Evolutionary conservation across 306 rosid genomes (phyloP), one percentile per base, ranked within the genome.

Genomic region (Sechiopsis laciniata): DNA sequence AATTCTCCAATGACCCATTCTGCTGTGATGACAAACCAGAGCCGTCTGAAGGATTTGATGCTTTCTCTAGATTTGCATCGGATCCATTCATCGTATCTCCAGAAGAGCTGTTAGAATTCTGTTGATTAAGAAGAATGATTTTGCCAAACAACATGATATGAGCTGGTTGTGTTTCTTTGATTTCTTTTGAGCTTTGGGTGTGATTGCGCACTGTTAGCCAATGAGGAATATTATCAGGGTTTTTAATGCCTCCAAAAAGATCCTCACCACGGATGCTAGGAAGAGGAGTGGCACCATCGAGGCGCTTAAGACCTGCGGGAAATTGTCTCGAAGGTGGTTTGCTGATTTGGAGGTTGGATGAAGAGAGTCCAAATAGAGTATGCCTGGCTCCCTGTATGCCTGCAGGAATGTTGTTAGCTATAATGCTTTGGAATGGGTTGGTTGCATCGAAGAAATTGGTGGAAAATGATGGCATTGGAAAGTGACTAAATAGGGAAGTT

Each of bases 341-440:
- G 83, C 74, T 82, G 79, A 79, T 74, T 72, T 79, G 92, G 76
- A 88, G 76, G 79, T 88, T 87, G n/a, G 82, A 76, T 40, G 90
- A 80, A 78, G 91, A 79, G 79, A 78, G 83, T 82, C 87, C 94
- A 77, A 85, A 82, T 82, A 83, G 97, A 86, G 88, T 83, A 85
- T 95, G 99, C 99, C 99, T 95, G 99, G 97, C 96, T 95, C 96
- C 99, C 99, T 95, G 97, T 85, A 95, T 88, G 96, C 97, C 85
- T 81, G 91, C 85, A 74, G 88, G 80, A 81, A 79, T 81, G 45
- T 71, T 75, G 70, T 83, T 82, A 67, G 17, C 26, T 6, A 84
- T 79, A 74, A 89, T 62, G 71, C 80, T 78, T 73, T 77, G 74
- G 4, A 89, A 77, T 72, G 88, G 62, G 82, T 80, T 83, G 68